phyloP scores from a whole-genome alignment of 23 red algal species.

The Cyanidiococcus yangmingshanensis region DNA sequence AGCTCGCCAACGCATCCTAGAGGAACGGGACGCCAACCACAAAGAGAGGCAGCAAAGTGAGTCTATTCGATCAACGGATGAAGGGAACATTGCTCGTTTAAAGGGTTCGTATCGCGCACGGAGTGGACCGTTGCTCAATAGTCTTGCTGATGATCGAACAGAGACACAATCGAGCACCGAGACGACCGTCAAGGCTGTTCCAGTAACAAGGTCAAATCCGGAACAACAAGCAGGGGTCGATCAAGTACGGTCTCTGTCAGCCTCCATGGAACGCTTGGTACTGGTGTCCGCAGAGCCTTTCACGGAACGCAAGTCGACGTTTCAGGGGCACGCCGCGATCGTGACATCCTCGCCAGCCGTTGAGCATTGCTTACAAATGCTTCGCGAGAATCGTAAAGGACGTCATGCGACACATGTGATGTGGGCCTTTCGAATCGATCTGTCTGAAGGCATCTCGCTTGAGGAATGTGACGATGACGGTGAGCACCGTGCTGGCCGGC shows the following conservation, averaged over 20 bases:
- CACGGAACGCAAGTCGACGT: slow-evolving; percentile 1
- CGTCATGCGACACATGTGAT: neutral
- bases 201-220: neutral
- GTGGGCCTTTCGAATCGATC: neutral
- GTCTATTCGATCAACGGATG: neutral
- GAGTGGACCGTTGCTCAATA: neutral
- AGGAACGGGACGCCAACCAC: no score
- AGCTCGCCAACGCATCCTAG: neutral
- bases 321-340: neutral
- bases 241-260: neutral
- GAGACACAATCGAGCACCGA: neutral
- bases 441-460: neutral
- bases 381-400: neutral
- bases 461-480: neutral
- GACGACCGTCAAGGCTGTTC: neutral
- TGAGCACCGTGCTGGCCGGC: neutral
- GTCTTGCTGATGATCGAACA: neutral
- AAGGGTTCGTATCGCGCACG: neutral
- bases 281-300: neutral
- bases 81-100: neutral
- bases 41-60: neutral
- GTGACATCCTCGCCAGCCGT: neutral
- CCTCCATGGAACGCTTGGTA: neutral
- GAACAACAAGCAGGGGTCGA: neutral
- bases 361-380: neutral